These are phyloP conservation scores for Chaetomidium leptoderma DNA, from an alignment of 495 filamentous ascomycete genomes.

Conservation along the genomic window DNA sequence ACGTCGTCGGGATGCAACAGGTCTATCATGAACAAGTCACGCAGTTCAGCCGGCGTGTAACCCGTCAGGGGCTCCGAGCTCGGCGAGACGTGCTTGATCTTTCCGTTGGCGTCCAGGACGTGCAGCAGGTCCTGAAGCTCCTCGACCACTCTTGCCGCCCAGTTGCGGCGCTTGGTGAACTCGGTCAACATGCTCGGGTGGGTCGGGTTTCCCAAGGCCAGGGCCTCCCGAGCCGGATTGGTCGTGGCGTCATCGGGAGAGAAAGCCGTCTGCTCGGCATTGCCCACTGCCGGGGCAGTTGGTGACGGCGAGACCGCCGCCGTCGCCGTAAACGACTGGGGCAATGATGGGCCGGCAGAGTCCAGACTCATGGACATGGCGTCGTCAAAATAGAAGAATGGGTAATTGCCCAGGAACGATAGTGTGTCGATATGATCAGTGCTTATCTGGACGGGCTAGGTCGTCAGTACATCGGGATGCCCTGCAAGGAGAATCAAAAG, in stretches of 20 bases:
- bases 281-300: background rate
- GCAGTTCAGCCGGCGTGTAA: conserved; percentile 62
- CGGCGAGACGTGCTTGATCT: conserved; percentile 78
- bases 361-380: conserved; percentile 38
- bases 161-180: conserved; percentile 80
- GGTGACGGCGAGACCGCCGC: conserved; percentile 12
- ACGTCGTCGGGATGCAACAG: conserved; percentile 88
- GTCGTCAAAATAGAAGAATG: conserved; percentile 37
- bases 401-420: conserved; percentile 38
- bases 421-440: conserved; percentile 36
- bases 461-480: conserved; percentile 21
- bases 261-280: conserved; percentile 13
- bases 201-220: background rate
- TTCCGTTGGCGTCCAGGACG: conserved; percentile 78
- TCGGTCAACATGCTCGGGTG: conserved; percentile 57
- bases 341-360: conserved; percentile 23
- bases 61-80: conserved; percentile 76
- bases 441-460: conserved; percentile 28
- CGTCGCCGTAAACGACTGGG: conserved; percentile 18
- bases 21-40: conserved; percentile 68
- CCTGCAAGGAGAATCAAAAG: conserved; percentile 4
- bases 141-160: conserved; percentile 82
- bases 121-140: conserved; percentile 88
- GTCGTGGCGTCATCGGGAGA: conserved; percentile 20
- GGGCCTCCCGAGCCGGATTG: background rate